phyloP scores from a whole-genome alignment of 2,329 filamentous ascomycete genomes.

The Phoma herbarum region DNA sequence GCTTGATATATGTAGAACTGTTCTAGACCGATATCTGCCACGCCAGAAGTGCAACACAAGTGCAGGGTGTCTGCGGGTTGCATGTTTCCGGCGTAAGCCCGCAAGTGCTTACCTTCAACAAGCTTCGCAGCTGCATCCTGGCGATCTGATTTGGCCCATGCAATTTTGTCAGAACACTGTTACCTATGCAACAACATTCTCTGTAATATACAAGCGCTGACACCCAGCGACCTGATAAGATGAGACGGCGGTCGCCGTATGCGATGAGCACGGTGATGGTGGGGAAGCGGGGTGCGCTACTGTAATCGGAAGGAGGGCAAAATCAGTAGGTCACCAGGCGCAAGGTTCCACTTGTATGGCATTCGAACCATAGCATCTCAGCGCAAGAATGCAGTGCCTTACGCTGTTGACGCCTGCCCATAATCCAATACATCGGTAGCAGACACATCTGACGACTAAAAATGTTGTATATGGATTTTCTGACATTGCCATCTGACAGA shows the following conservation, averaged over 20 bases:
- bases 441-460: neutral
- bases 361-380: neutral
- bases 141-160: neutral
- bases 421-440: neutral
- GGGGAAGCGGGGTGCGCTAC: neutral
- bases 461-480: neutral
- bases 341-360: neutral
- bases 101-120: neutral
- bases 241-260: neutral
- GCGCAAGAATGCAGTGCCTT: neutral
- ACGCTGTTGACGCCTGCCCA: neutral
- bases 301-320: no score
- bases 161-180: neutral
- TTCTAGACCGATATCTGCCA: neutral
- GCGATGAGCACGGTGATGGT: neutral
- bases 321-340: neutral
- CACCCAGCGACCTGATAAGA: neutral
- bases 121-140: neutral
- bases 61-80: neutral
- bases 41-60: neutral
- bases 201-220: neutral
- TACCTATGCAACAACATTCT: neutral
- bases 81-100: neutral
- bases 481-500: neutral
- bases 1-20: neutral